Evolutionary conservation across 78 protist species (phyloP), one percentile per base, ranked within the genome.

Genomic region (Guillardia theta): DNA sequence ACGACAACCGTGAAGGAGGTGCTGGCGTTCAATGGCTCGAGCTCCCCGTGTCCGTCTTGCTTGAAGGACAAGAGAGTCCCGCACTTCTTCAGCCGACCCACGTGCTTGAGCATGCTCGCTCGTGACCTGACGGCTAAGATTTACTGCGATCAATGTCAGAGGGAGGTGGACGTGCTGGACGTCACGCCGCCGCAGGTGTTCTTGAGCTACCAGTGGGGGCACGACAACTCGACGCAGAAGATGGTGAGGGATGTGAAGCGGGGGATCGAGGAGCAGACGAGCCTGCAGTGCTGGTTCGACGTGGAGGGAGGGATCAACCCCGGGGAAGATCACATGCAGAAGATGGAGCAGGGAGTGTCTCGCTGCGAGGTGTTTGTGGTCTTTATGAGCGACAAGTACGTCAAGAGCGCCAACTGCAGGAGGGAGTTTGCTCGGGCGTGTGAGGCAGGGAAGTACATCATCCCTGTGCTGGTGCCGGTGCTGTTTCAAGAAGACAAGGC

Each of bases 281-380:
- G 22, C 41, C 46, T 70, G 46, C 53, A 44, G 41, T 78, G 90
- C 48, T 78, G 90, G 90, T 78, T 78, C 48, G 90, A 78, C 48
- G 90, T 78, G 18, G 90, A 30, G 18, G 90, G 90, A 78, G 90
- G 90, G n/a, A 78, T 78, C 53, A 48, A 48, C 12, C 53, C 90
- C 6, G 90, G 90, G 48, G 53, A 78, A n/a, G 48, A 43, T 50
- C 22, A 22, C 21, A 70, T 22, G 15, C 36, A 70, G 36, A 43
- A 70, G 22, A 70, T 70, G 83, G 83, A 70, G 83, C 46, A 70
- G 83, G 83, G 83, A 36, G 36, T 70, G 39, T 58, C 70, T 24
- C 70, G 39, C 27, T 30, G 21, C 70, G 39, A 58, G 70, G 90
- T 78, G 45, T 46, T 78, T 18, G 41, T 78, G 24, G 24, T 78